Conservation (phyloP, 805 yeast genomes). For the Candida xiaguanensis region DNA sequence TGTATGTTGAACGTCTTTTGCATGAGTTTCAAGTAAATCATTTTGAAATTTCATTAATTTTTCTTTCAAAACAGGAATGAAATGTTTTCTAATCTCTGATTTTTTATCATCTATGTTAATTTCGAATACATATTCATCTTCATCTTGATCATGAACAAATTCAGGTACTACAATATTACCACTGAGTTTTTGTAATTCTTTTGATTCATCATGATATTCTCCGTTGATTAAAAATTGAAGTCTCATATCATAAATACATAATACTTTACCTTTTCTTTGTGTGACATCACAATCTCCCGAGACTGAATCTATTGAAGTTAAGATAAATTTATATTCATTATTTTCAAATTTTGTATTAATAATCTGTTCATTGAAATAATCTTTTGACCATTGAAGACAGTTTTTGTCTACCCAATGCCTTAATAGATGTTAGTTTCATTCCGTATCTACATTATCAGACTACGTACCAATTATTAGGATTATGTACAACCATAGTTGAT, state of each 20-base stretch:
- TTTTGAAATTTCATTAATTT: slow-evolving; percentile 57
- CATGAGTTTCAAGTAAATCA: slow-evolving; percentile 60
- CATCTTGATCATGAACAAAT: slow-evolving; percentile 73
- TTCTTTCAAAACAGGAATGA: slow-evolving; percentile 49
- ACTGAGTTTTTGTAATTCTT: slow-evolving; percentile 14
- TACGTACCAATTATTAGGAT: slow-evolving; percentile 65
- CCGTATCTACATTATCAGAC: background rate
- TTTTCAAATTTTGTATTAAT: slow-evolving; percentile 22
- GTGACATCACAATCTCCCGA: slow-evolving; percentile 80
- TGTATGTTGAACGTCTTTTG: slow-evolving; percentile 58
- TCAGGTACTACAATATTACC: slow-evolving; percentile 57
- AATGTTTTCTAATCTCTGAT: slow-evolving; percentile 41
- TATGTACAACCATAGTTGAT: slow-evolving; percentile 56
- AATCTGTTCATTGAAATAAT: slow-evolving; percentile 43
- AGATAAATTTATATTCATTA: slow-evolving; percentile 20
- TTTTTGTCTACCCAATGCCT: slow-evolving; percentile 74
- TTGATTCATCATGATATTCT: slow-evolving; percentile 28
- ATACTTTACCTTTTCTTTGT: slow-evolving; percentile 78
- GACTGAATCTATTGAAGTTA: slow-evolving; percentile 40
- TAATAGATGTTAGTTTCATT: slow-evolving; percentile 13
- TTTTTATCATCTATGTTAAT: slow-evolving; percentile 36
- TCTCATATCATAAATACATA: slow-evolving; percentile 68
- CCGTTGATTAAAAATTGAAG: slow-evolving; percentile 47
- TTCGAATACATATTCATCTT: slow-evolving; percentile 56
- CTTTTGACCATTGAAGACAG: slow-evolving; percentile 61